A percentile compares a stretch with the other conserved stretches of the same genome.
Evolutionary conservation across 768 basidiomycete genomes (phyloP).

Genomic region (Hypsizygus marmoreus): DNA sequence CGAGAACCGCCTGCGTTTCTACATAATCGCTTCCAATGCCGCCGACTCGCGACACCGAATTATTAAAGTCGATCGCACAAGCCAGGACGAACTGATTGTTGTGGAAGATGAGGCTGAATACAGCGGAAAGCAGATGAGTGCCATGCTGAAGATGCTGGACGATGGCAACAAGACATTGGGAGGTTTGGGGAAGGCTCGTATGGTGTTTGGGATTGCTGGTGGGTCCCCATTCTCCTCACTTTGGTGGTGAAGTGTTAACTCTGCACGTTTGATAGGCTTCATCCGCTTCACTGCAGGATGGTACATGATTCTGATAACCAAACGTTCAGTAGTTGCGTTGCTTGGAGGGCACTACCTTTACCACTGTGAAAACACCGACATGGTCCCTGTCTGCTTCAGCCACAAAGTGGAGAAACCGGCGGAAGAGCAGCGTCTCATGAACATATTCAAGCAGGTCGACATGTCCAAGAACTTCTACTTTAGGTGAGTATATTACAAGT

Average conservation of each 20-base stretch:
- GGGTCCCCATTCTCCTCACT: slow-evolving; percentile 15
- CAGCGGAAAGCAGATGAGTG: slow-evolving; percentile 85
- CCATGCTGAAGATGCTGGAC: slow-evolving; percentile 91
- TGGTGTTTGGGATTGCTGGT: slow-evolving; percentile 87
- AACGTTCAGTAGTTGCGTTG: slow-evolving; percentile 89
- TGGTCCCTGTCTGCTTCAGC: slow-evolving; percentile 73
- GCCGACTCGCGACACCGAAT: slow-evolving; percentile 88
- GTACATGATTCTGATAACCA: slow-evolving; percentile 91
- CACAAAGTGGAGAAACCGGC: slow-evolving; percentile 86
- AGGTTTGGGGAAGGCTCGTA: slow-evolving; percentile 76
- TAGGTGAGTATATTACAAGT: slow-evolving; percentile 50
- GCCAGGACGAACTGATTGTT: slow-evolving; percentile 70
- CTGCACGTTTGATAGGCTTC: slow-evolving; percentile 60
- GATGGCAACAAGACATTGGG: slow-evolving; percentile 91
- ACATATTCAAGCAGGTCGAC: slow-evolving; percentile 94
- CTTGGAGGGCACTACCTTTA: slow-evolving; percentile 96
- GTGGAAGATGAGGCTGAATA: slow-evolving; percentile 91
- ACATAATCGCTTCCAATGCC: slow-evolving; percentile 88
- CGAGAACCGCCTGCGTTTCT: slow-evolving; percentile 90
- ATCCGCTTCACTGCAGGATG: slow-evolving; percentile 93
- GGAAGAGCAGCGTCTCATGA: slow-evolving; percentile 87
- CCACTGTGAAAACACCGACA: slow-evolving; percentile 91
- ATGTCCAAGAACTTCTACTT: slow-evolving; percentile 99
- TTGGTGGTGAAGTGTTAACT: neutral
- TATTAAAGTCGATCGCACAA: slow-evolving; percentile 90